Percentiles rank a stretch among this genome's conserved stretches.
Conservation (phyloP, 768 basidiomycete species). For the Lentinula guzmanii region DNA sequence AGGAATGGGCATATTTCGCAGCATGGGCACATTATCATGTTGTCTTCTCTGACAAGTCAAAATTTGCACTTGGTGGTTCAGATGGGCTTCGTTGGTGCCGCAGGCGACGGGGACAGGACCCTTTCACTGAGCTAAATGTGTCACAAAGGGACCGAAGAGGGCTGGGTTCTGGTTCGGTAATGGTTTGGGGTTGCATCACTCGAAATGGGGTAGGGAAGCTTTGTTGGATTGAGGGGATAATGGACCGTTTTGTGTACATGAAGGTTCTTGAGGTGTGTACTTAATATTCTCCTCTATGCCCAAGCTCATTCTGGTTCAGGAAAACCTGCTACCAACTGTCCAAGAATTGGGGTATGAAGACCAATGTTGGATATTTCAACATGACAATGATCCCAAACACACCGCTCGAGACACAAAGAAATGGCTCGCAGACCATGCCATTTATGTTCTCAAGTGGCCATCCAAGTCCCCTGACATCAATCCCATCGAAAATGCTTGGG, state of each 20-base stretch:
- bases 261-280: background rate
- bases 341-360: too few relatives aligned
- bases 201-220: background rate
- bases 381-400: too few relatives aligned
- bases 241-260: background rate
- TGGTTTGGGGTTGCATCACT: background rate
- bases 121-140: background rate
- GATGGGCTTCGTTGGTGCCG: background rate
- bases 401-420: background rate
- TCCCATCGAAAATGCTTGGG: constrained; percentile 22
- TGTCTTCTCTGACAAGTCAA: background rate
- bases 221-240: background rate
- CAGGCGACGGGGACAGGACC: background rate
- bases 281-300: too few relatives aligned
- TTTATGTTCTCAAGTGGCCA: constrained; percentile 15
- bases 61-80: background rate
- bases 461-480: constrained; percentile 21
- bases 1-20: background rate
- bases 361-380: too few relatives aligned
- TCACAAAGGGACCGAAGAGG: background rate
- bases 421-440: constrained; percentile 14
- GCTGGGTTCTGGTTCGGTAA: background rate
- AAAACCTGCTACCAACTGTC: too few relatives aligned
- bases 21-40: background rate
- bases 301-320: too few relatives aligned